These are phyloP conservation scores for Leccinellum rugosiceps DNA, from an alignment of 768 basidiomycete genomes.

Conservation along the genomic window DNA sequence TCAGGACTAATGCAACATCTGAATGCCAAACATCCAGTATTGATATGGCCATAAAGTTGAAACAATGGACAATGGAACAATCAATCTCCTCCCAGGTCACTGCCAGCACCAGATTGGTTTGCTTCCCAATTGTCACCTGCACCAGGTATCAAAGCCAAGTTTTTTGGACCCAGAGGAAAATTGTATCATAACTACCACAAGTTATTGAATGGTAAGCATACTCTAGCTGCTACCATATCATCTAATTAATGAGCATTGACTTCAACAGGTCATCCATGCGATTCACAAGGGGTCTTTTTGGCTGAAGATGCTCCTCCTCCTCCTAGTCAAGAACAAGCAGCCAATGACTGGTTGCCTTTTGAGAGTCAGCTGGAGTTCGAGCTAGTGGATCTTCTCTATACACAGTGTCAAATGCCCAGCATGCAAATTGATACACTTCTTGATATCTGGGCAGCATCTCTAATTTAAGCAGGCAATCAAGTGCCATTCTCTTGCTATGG, in stretches of 20 bases:
- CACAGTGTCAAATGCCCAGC: neutral
- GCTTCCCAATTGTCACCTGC: neutral
- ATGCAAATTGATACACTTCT: neutral
- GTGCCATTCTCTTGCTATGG: neutral
- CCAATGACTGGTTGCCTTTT: neutral
- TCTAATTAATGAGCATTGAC: neutral
- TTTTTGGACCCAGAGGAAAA: neutral
- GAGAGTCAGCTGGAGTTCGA: neutral
- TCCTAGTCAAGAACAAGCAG: neutral
- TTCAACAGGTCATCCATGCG: neutral
- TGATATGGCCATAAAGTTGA: neutral
- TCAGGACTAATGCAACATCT: neutral
- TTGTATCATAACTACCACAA: neutral
- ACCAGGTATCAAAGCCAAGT: neutral
- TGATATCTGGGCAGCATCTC: neutral
- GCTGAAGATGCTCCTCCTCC: neutral
- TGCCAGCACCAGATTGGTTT: neutral
- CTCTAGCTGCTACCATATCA: neutral
- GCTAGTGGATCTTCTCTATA: neutral
- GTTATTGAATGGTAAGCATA: neutral
- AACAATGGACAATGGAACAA: neutral
- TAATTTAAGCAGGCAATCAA: neutral
- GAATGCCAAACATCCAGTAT: neutral
- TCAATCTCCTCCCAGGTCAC: no score
- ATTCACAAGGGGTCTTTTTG: neutral